Conservation (phyloP, 2,329 filamentous ascomycete species). For the Ascochyta rabiei region DNA sequence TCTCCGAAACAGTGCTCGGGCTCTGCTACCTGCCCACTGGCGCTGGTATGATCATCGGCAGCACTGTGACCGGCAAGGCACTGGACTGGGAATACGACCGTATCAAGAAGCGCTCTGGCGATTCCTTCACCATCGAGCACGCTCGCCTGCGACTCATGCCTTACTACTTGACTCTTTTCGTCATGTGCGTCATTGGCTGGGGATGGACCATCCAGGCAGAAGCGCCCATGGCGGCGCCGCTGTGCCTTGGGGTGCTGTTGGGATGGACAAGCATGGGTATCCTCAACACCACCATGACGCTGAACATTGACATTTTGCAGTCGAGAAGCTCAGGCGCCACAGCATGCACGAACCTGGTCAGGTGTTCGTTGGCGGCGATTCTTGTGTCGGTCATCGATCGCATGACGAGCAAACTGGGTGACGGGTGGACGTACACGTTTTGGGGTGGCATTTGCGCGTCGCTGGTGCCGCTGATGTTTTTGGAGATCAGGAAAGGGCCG, state of each 20-base stretch:
- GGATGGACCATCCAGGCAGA: slow-evolving; percentile 32
- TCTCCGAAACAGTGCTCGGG: slow-evolving; percentile 34
- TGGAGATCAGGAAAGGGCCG: slow-evolving; percentile 36
- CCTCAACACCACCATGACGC: slow-evolving; percentile 39
- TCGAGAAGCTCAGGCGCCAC: slow-evolving; percentile 32
- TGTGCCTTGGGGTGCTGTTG: slow-evolving; percentile 29
- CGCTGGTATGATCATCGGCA: slow-evolving; percentile 60
- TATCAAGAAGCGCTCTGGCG: slow-evolving; percentile 29
- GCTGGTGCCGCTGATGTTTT: slow-evolving; percentile 35
- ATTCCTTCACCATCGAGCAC: slow-evolving; percentile 36
- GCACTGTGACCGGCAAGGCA: slow-evolving; percentile 58
- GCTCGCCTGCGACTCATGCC: slow-evolving; percentile 37
- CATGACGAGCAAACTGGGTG: slow-evolving; percentile 26
- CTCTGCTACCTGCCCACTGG: slow-evolving; percentile 61
- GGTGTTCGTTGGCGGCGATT: slow-evolving; percentile 34
- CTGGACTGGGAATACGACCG: slow-evolving; percentile 59
- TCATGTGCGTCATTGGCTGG: slow-evolving; percentile 35
- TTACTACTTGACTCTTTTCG: slow-evolving; percentile 32
- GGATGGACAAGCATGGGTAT: slow-evolving; percentile 38
- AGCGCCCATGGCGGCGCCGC: slow-evolving; percentile 30
- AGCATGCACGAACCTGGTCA: slow-evolving; percentile 35
- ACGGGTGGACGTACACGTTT: slow-evolving; percentile 38
- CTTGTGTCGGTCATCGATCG: slow-evolving; percentile 35
- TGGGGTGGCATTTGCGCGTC: slow-evolving; percentile 31
- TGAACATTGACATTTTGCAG: slow-evolving; percentile 40